phyloP scores from a whole-genome alignment of 1,284 basidiomycete species.

The Uromyces viciae-fabae region DNA sequence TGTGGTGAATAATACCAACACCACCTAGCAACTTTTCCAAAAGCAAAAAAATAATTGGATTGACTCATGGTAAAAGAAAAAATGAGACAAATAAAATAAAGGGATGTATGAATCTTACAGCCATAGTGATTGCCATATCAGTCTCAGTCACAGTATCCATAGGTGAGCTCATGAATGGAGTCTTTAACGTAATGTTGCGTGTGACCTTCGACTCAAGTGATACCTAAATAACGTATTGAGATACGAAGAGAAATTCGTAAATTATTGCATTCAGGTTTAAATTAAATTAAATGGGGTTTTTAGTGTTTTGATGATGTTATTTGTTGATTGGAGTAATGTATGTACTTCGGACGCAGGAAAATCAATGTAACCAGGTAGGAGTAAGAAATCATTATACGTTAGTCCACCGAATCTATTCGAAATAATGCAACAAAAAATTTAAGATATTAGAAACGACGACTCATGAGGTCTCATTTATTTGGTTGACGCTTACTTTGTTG shows the following conservation, averaged over 20 bases:
- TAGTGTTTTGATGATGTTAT: no score
- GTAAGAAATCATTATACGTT: constrained; percentile 79
- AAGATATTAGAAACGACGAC: neutral
- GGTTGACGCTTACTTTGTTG: constrained; percentile 61
- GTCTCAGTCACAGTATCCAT: constrained; percentile 99
- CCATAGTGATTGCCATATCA: constrained; percentile 94
- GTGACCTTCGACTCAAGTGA: constrained; percentile 81
- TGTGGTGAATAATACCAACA: constrained; percentile 98
- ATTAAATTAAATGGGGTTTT: no score
- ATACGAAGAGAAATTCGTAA: no score
- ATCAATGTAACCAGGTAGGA: constrained; percentile 85
- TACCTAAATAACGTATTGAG: constrained; percentile 62
- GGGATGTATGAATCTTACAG: constrained; percentile 58
- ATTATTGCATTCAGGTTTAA: no score
- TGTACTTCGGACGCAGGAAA: constrained; percentile 66
- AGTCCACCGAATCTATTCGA: constrained; percentile 66
- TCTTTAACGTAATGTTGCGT: constrained; percentile 85
- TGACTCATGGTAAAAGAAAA: neutral
- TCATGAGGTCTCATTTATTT: neutral
- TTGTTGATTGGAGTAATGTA: neutral
- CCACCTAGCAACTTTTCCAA: constrained; percentile 76
- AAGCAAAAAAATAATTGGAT: constrained; percentile 48
- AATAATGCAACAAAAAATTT: neutral
- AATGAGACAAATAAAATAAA: neutral
- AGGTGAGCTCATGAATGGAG: constrained; percentile 93